Conservation (phyloP, 495 filamentous ascomycete genomes). For the Diplogelasinospora grovesii region DNA sequence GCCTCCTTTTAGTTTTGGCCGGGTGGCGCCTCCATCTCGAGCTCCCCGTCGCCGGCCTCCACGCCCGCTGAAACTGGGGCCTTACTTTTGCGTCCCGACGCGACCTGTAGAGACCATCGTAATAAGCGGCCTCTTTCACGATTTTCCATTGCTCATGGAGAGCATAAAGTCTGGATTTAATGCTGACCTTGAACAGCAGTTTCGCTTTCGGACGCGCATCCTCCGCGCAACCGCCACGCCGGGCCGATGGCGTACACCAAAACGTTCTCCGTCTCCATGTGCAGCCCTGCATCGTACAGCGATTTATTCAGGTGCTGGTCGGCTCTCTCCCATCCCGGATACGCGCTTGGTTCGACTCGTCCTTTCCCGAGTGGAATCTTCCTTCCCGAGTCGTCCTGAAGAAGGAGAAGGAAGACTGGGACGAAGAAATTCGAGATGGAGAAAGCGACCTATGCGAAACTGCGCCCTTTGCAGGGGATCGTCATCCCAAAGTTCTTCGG, state of each 20-base stretch:
- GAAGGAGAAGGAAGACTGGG: conserved; percentile 10
- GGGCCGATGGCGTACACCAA: conserved; percentile 4
- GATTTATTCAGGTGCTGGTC: background rate
- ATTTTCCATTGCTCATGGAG: too few species aligned
- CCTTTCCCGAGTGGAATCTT: conserved; percentile 15
- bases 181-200: background rate
- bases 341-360: conserved; percentile 3
- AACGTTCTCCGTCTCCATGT: conserved; percentile 10
- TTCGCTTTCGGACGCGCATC: conserved; percentile 12
- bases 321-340: background rate
- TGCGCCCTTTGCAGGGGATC: conserved; percentile 11
- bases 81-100: conserved; percentile 2
- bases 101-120: conserved; percentile 5
- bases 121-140: background rate
- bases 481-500: conserved; percentile 10
- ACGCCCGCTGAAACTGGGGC: conserved; percentile 6
- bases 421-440: conserved; percentile 11
- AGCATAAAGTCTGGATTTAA: background rate
- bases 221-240: conserved; percentile 5
- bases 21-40: too few species aligned
- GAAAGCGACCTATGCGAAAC: conserved; percentile 10
- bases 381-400: conserved; percentile 8
- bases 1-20: too few species aligned
- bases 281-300: conserved; percentile 4
- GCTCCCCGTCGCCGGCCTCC: too few species aligned